phyloP scores from a whole-genome alignment of 768 basidiomycete genomes.

The Leccinum rimulosum region DNA sequence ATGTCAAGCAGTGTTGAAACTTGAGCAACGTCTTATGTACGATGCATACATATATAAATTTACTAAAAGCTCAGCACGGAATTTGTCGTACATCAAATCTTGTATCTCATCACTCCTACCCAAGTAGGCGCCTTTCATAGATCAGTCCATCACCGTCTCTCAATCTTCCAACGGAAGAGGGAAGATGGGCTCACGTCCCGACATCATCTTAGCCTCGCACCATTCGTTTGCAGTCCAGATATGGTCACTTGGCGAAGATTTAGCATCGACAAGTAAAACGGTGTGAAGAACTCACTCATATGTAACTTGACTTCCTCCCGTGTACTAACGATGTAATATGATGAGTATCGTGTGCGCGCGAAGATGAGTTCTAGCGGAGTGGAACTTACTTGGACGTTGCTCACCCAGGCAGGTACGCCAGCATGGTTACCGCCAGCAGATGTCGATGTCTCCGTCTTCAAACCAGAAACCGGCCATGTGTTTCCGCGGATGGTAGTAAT shows the following conservation, averaged over 20 bases:
- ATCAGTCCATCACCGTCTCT: neutral
- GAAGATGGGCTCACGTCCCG: constrained; percentile 21
- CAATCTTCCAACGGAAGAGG: neutral
- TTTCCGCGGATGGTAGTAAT: constrained; percentile 37
- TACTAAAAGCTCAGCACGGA: neutral
- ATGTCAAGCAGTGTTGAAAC: too few relatives aligned
- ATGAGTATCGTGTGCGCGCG: neutral
- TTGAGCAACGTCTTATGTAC: too few relatives aligned
- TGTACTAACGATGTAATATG: constrained; percentile 32
- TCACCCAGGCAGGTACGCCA: constrained; percentile 42
- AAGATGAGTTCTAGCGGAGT: neutral
- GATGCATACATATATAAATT: neutral
- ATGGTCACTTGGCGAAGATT: constrained; percentile 33
- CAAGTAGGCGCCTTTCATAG: constrained; percentile 35
- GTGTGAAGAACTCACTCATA: constrained; percentile 33
- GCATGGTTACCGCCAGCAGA: constrained; percentile 31
- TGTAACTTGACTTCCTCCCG: constrained; percentile 39
- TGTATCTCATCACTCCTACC: neutral
- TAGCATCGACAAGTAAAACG: too few relatives aligned
- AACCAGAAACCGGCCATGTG: constrained; percentile 33
- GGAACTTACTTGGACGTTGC: constrained; percentile 35
- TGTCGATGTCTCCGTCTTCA: neutral
- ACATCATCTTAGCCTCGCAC: constrained; percentile 36
- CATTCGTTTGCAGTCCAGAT: constrained; percentile 52
- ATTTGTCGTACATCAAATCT: neutral